phyloP scores from a whole-genome alignment of 139 green algal species.

The Picochlorum sp. region DNA sequence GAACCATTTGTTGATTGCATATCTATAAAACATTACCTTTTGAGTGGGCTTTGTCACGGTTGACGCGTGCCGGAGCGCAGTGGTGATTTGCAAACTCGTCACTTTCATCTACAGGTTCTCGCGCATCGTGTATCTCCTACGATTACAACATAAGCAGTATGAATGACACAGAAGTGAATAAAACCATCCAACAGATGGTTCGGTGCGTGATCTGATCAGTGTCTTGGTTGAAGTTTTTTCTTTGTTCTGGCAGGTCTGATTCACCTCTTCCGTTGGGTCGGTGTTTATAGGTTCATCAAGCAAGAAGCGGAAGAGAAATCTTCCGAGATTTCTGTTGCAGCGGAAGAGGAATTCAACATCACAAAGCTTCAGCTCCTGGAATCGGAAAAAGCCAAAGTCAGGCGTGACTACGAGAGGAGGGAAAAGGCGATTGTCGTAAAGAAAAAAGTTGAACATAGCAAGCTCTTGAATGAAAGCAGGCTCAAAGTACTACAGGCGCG shows the following conservation, averaged over 20 bases:
- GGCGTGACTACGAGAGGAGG: slow-evolving; percentile 91
- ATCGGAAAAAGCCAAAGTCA: slow-evolving; percentile 89
- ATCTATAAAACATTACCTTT: too few relatives aligned
- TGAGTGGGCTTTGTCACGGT: too few relatives aligned
- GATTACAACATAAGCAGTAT: slow-evolving; percentile 12
- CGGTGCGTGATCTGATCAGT: slow-evolving; percentile 16
- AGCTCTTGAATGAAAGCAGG: slow-evolving; percentile 88
- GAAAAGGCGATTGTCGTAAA: slow-evolving; percentile 87
- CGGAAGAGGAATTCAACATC: slow-evolving; percentile 98
- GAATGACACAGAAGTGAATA: slow-evolving; percentile 56
- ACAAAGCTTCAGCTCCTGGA: slow-evolving; percentile 96
- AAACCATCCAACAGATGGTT: slow-evolving; percentile 93
- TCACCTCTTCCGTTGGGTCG: not conserved
- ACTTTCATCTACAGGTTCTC: too few relatives aligned
- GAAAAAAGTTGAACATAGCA: slow-evolving; percentile 99
- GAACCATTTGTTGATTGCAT: too few relatives aligned
- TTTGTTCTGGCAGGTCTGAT: not conserved
- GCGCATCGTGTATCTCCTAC: too few relatives aligned
- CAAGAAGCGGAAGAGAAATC: slow-evolving; percentile 98
- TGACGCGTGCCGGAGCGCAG: too few relatives aligned
- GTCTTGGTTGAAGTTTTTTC: too few relatives aligned
- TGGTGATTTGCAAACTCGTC: too few relatives aligned
- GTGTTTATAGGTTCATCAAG: slow-evolving; percentile 74
- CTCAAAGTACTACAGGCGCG: slow-evolving; percentile 86
- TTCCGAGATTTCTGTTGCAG: slow-evolving; percentile 88